phyloP scores from a whole-genome alignment of 805 yeast species.

The Starmera dryadoides region DNA sequence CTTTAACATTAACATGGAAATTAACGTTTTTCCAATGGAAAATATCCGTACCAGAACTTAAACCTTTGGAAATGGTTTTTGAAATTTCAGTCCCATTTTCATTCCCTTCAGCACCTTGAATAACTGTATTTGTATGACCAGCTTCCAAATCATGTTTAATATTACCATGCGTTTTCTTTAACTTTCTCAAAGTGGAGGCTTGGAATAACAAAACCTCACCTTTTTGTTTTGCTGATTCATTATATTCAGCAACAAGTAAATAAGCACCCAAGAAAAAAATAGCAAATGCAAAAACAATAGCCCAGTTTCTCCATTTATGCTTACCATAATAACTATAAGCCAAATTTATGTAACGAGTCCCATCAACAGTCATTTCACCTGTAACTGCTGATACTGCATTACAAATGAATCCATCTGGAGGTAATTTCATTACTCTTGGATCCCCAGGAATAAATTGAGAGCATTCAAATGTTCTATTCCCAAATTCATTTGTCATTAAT shows the following conservation, averaged over 20 bases:
- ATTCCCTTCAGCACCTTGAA: slow-evolving; percentile 23
- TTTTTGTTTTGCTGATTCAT: slow-evolving; percentile 47
- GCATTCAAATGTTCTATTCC: slow-evolving; percentile 27
- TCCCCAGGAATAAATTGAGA: slow-evolving; percentile 34
- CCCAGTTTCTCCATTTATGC: slow-evolving; percentile 59
- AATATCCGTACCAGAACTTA: slow-evolving; percentile 37
- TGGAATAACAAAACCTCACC: slow-evolving; percentile 58
- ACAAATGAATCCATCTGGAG: slow-evolving; percentile 31
- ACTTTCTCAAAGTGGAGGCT: slow-evolving; percentile 29
- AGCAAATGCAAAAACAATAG: slow-evolving; percentile 46
- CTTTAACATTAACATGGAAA: slow-evolving; percentile 57
- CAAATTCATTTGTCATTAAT: slow-evolving; percentile 37
- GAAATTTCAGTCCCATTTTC: slow-evolving; percentile 2
- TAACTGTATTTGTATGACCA: slow-evolving; percentile 4
- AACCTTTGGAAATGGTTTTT: slow-evolving; percentile 6
- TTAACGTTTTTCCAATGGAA: slow-evolving; percentile 70
- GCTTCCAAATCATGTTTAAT: slow-evolving; percentile 16
- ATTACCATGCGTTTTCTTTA: slow-evolving; percentile 24
- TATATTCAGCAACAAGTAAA: slow-evolving; percentile 40
- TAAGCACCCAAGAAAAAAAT: slow-evolving; percentile 45
- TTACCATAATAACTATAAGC: slow-evolving; percentile 34
- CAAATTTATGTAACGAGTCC: slow-evolving; percentile 33
- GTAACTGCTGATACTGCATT: slow-evolving; percentile 41
- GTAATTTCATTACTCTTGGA: slow-evolving; percentile 27
- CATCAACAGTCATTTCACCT: slow-evolving; percentile 39